Base-by-base conservation (phyloP, 2,329 filamentous ascomycete genomes). In the Talaromyces atroroseus region DNA sequence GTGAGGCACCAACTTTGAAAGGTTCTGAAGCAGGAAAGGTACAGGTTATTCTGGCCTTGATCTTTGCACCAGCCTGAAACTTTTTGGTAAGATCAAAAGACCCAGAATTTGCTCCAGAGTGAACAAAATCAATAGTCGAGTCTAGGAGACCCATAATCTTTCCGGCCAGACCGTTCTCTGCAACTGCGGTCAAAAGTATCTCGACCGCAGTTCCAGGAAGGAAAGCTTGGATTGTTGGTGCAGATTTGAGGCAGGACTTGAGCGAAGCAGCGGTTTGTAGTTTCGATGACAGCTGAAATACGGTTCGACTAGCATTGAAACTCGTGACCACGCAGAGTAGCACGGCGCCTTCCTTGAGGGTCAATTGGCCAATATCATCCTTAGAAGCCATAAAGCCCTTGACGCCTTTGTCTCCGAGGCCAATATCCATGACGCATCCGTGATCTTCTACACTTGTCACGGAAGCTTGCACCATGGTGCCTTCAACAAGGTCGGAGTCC, bases 371-470 rank as follows among this genome's bases (percentile, higher is more conserved):
- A 50, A 89, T 88, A 18, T 96, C 76, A 68, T 96, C 91, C 67
- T 88, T 90, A 59, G 87, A 88, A 5, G 90, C 83, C 67, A 99
- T 80, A 74, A 99, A 99, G 2, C 89, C 94, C 59, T 85, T 86
- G 52, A 92, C 71, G 38, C 83, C 80, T 32, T 80, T 75, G 53
- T 85, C 83, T 36, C 85, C 79, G 6, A 97, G 77, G 18, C 90
- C 90, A 38, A 97, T 75, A 64, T 96, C 90, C 90, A 99, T 96
- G 56, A 97, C 83, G 57, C 94, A 82, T 60, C 94, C 94, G 67
- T 96, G 92, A 65, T 99, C 95, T 72, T 99, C 92, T n/a, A 95
- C 87, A 71, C 92, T 99, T 51, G 82, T 75, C 24, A 99, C 86
- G 0, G 91, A 87, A 1, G 91, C 92, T 80, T 97, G 95, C 20